Evolutionary conservation across 257 asterid species (phyloP).

Genomic region (Solanum rostratum): DNA sequence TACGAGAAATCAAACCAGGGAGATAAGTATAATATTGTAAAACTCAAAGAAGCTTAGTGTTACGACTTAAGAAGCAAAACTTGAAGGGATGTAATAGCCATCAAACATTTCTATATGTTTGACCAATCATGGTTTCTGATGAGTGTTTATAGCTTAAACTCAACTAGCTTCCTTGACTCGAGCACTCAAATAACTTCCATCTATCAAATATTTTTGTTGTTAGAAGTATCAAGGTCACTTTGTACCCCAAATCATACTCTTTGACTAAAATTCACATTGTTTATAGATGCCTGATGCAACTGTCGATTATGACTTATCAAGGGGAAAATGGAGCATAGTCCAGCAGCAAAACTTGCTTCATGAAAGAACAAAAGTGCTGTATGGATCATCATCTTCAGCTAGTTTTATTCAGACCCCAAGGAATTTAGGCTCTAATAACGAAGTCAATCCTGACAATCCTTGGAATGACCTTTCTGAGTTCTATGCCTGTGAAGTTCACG

Average conservation of each 20-base stretch:
- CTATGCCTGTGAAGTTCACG: conserved; percentile 75
- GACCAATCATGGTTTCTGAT: not conserved
- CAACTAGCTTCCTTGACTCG: not conserved
- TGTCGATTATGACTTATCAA: conserved; percentile 70
- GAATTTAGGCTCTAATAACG: conserved; percentile 5
- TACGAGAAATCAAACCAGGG: too few species aligned
- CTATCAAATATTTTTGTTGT: not conserved
- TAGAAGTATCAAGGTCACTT: not conserved
- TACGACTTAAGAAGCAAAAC: too few species aligned
- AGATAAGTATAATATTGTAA: too few species aligned
- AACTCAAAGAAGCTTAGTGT: too few species aligned
- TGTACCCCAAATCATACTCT: not conserved
- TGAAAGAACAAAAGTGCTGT: conserved; percentile 69
- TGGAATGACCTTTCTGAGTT: conserved; percentile 91
- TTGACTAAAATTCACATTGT: not conserved
- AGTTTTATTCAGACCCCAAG: conserved; percentile 23
- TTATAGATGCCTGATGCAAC: conserved; percentile 95
- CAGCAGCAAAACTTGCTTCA: conserved; percentile 84
- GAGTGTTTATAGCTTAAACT: not conserved
- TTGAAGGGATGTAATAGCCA: not conserved
- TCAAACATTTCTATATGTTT: not conserved
- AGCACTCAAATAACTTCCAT: not conserved
- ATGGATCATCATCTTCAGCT: conserved; percentile 53
- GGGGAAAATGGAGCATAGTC: conserved; percentile 66
- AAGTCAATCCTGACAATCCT: conserved; percentile 17